A percentile compares a stretch with the other conserved stretches of the same genome.
These are phyloP conservation scores for Neopestalotiopsis rosae DNA, from an alignment of 2,329 filamentous ascomycete species.

Conservation along the genomic window DNA sequence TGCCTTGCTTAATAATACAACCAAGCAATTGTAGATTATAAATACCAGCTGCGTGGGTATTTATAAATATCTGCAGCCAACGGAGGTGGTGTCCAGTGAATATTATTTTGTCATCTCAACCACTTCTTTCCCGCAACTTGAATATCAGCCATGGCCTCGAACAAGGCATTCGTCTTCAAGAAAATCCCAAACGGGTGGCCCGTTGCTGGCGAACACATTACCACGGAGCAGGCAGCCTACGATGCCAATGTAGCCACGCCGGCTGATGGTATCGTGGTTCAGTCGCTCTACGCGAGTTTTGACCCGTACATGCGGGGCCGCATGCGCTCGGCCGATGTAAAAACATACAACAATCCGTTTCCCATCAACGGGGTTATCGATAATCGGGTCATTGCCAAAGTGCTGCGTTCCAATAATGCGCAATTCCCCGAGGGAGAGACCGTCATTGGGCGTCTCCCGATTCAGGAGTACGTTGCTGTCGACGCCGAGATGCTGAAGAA, in stretches of 20 bases:
- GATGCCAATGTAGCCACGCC: background rate
- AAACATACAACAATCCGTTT: background rate
- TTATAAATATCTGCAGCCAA: too few species aligned
- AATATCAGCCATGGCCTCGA: too few species aligned
- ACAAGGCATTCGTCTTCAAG: slow-evolving; percentile 1
- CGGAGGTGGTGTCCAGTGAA: too few species aligned
- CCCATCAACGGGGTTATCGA: background rate
- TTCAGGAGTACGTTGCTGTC: background rate
- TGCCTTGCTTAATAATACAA: too few species aligned
- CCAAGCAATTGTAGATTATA: too few species aligned
- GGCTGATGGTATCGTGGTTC: background rate
- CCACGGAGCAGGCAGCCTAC: background rate
- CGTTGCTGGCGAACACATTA: background rate
- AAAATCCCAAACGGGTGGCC: background rate
- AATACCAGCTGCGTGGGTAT: too few species aligned
- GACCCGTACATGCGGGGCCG: background rate
- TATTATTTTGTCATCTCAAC: too few species aligned
- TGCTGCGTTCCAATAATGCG: background rate
- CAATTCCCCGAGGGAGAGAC: background rate
- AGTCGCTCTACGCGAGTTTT: background rate
- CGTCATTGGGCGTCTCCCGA: background rate
- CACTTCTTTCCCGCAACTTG: too few species aligned
- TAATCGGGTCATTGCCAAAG: background rate
- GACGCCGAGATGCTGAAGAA: background rate
- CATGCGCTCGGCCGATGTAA: background rate